phyloP scores from a whole-genome alignment of 192 early-diverging fungal species.

The Dissophora ornata region DNA sequence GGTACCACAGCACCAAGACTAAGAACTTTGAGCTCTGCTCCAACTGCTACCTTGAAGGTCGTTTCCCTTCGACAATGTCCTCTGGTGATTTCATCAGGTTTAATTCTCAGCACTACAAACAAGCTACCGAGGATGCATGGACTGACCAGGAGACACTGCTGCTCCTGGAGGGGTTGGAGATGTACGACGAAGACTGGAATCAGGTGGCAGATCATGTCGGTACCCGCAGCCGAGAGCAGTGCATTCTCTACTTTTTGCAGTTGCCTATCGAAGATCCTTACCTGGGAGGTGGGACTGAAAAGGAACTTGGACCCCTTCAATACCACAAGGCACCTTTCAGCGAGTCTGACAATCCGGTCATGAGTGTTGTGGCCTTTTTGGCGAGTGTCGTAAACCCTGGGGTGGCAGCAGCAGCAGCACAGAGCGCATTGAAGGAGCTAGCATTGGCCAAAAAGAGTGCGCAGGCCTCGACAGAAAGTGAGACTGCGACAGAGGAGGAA shows the following conservation, averaged over 20 bases:
- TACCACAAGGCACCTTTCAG: conserved; percentile 79
- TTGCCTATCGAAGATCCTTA: conserved; percentile 91
- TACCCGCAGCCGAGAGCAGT: conserved; percentile 89
- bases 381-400: conserved; percentile 87
- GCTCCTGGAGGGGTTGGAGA: conserved; percentile 92
- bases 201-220: conserved; percentile 93
- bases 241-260: conserved; percentile 88
- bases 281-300: conserved; percentile 54
- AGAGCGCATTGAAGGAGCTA: conserved; percentile 83
- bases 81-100: conserved; percentile 92
- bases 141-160: conserved; percentile 86
- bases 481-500: conserved; percentile 5
- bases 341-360: conserved; percentile 88
- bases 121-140: conserved; percentile 78
- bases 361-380: conserved; percentile 91
- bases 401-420: conserved; percentile 87
- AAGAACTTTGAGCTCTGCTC: conserved; percentile 83
- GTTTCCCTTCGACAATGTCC: conserved; percentile 84
- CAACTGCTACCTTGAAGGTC: conserved; percentile 92
- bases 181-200: conserved; percentile 95
- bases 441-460: conserved; percentile 44
- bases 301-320: conserved; percentile 72
- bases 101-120: conserved; percentile 58
- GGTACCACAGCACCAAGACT: conserved; percentile 86
- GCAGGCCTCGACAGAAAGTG: conserved; percentile 23